Percentiles rank a stretch among this genome's conserved stretches.
Evolutionary conservation across 2,329 filamentous ascomycete genomes (phyloP).

Genomic region (Botrytis cinerea): DNA sequence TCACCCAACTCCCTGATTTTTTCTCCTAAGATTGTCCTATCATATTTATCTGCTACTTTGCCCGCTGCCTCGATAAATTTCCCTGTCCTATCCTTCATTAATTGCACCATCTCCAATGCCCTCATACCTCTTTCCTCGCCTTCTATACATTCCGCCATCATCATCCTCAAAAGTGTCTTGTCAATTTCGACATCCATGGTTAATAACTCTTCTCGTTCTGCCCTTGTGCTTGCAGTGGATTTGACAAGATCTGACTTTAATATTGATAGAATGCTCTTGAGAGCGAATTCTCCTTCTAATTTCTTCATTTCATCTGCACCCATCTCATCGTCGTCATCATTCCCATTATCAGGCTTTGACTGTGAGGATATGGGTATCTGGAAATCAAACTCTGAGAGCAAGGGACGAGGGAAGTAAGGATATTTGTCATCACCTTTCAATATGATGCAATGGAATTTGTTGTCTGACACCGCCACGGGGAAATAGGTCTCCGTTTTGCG

Average conservation of each 20-base stretch:
- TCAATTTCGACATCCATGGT: slow-evolving; percentile 82
- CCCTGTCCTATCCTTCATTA: slow-evolving; percentile 82
- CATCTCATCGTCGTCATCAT: slow-evolving; percentile 43
- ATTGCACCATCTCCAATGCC: slow-evolving; percentile 81
- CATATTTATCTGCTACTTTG: slow-evolving; percentile 87
- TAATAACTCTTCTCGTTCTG: slow-evolving; percentile 67
- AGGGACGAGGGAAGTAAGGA: slow-evolving; percentile 86
- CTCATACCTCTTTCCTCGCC: slow-evolving; percentile 95
- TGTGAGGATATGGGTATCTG: slow-evolving; percentile 72
- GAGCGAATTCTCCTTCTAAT: slow-evolving; percentile 81
- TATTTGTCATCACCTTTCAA: slow-evolving; percentile 93
- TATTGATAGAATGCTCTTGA: slow-evolving; percentile 68
- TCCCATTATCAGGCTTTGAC: slow-evolving; percentile 44
- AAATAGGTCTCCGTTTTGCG: slow-evolving; percentile 90
- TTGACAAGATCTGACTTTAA: slow-evolving; percentile 76
- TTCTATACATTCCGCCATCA: slow-evolving; percentile 87
- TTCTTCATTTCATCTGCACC: slow-evolving; percentile 56
- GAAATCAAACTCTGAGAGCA: slow-evolving; percentile 93
- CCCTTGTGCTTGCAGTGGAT: slow-evolving; percentile 62
- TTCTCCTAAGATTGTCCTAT: slow-evolving; percentile 74
- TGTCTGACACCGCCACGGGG: slow-evolving; percentile 88
- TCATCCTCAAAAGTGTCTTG: slow-evolving; percentile 83
- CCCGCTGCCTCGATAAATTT: slow-evolving; percentile 89
- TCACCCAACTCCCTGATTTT: slow-evolving; percentile 90
- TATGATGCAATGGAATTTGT: slow-evolving; percentile 98